A percentile compares a stretch with the other conserved stretches of the same genome.
Evolutionary conservation across 2,329 filamentous ascomycete species (phyloP).

Genomic region (Fusarium praegraminearum): DNA sequence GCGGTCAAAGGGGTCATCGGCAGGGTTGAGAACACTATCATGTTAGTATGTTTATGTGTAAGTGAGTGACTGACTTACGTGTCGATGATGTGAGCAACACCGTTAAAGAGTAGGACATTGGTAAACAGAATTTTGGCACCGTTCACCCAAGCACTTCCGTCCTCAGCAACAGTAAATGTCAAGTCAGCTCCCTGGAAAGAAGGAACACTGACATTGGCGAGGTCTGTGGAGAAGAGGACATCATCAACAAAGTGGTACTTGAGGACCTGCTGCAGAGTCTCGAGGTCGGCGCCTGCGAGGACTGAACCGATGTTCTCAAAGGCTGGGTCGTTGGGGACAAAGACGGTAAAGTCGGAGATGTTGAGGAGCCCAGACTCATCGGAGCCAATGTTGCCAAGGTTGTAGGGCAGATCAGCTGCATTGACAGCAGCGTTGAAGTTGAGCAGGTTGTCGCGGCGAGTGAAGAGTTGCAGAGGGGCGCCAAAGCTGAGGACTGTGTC

Average conservation of each 20-base stretch:
- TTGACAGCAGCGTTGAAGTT: constrained; percentile 49
- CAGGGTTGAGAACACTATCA: constrained; percentile 46
- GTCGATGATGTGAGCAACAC: constrained; percentile 52
- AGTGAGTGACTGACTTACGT: constrained; percentile 29
- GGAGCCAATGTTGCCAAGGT: constrained; percentile 43
- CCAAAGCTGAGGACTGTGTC: constrained; percentile 48
- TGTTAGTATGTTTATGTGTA: not conserved
- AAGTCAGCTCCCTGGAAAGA: constrained; percentile 43
- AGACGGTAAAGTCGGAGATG: constrained; percentile 51
- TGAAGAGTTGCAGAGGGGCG: constrained; percentile 49
- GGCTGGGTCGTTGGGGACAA: constrained; percentile 47
- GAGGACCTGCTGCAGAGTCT: constrained; percentile 48
- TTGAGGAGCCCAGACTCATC: constrained; percentile 40
- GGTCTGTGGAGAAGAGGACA: constrained; percentile 47
- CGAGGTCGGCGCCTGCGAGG: constrained; percentile 36
- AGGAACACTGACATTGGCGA: constrained; percentile 47
- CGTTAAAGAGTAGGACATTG: constrained; percentile 50
- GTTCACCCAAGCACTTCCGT: constrained; percentile 50
- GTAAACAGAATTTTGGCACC: constrained; percentile 49
- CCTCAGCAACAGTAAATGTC: constrained; percentile 49
- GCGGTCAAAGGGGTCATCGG: constrained; percentile 42
- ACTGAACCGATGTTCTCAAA: constrained; percentile 50
- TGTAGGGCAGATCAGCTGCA: constrained; percentile 45
- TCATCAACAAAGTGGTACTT: constrained; percentile 50
- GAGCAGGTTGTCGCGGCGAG: constrained; percentile 45